Conservation (phyloP, 1,284 basidiomycete genomes). For the Pseudozyma thailandica region DNA sequence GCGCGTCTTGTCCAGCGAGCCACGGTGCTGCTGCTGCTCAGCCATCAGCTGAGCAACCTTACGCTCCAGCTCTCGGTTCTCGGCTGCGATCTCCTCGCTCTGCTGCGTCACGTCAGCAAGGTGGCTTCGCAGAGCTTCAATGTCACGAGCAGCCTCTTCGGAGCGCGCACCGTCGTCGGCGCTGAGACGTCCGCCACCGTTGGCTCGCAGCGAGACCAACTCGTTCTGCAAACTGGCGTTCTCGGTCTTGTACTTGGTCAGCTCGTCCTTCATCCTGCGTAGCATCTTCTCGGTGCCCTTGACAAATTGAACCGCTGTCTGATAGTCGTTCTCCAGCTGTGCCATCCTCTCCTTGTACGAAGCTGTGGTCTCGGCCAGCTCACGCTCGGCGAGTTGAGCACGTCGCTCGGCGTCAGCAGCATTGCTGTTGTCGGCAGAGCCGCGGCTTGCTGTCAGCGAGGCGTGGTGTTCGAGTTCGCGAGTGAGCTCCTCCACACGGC, state of each 20-base stretch:
- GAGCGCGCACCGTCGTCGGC: constrained; percentile 43
- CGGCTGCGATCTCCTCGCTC: constrained; percentile 57
- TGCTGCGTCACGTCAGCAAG: constrained; percentile 56
- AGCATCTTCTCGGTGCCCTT: constrained; percentile 99
- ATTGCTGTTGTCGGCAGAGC: constrained; percentile 77
- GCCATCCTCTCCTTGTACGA: constrained; percentile 65
- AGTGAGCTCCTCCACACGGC: constrained; percentile 60
- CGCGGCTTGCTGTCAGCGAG: constrained; percentile 72
- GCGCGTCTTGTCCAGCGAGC: constrained; percentile 36
- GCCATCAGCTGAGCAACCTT: constrained; percentile 45
- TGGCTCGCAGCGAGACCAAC: constrained; percentile 26
- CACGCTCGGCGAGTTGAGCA: constrained; percentile 62
- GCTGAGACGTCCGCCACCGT: constrained; percentile 18
- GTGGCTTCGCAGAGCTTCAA: constrained; percentile 57
- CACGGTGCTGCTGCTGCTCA: constrained; percentile 57
- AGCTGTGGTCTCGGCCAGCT: constrained; percentile 61
- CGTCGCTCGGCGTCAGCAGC: constrained; percentile 80
- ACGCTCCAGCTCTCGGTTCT: constrained; percentile 62
- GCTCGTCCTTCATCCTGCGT: constrained; percentile 84
- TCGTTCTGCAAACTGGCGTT: constrained; percentile 62
- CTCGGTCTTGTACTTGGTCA: constrained; percentile 64
- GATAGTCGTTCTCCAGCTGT: constrained; percentile 94
- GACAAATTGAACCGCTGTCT: constrained; percentile 80
- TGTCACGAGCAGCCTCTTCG: constrained; percentile 56
- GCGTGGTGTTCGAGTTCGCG: constrained; percentile 59